phyloP scores from a whole-genome alignment of 495 filamentous ascomycete genomes.

The Lepidopterella palustris region DNA sequence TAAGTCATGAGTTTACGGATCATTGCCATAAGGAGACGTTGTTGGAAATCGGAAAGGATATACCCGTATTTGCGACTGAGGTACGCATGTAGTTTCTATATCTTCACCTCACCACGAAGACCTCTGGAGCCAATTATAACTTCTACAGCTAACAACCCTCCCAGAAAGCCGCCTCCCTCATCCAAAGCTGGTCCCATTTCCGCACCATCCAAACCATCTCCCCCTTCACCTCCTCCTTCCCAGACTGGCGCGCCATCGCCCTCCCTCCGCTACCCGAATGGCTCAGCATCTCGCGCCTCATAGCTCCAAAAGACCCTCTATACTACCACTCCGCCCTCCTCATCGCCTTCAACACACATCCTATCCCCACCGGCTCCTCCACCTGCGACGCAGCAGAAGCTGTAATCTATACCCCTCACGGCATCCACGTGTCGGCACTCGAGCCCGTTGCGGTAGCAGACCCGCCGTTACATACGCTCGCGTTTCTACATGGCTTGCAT shows the following conservation, averaged over 20 bases:
- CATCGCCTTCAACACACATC: conserved; percentile 39
- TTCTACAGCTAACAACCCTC: neutral
- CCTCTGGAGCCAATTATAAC: neutral
- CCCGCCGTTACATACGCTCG: conserved; percentile 42
- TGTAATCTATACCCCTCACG: conserved; percentile 54
- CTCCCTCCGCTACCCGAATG: conserved; percentile 43
- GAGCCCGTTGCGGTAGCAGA: conserved; percentile 31
- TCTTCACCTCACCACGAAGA: neutral
- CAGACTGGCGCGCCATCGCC: conserved; percentile 38
- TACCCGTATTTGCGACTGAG: conserved; percentile 46
- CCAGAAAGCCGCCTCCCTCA: conserved; percentile 42
- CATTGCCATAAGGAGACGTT: conserved; percentile 52
- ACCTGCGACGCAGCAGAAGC: conserved; percentile 35
- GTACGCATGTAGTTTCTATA: conserved; percentile 5
- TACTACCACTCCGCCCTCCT: conserved; percentile 51
- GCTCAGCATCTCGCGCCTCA: conserved; percentile 44
- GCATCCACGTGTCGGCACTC: conserved; percentile 41
- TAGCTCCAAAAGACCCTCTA: conserved; percentile 39
- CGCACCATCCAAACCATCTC: conserved; percentile 35
- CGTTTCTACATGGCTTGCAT: conserved; percentile 51
- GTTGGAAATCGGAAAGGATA: conserved; percentile 39
- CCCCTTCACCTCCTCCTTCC: conserved; percentile 25
- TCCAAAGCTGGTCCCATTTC: conserved; percentile 47
- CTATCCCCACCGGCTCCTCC: conserved; percentile 2
- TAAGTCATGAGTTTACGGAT: conserved; percentile 54